Evolutionary conservation across 2,329 filamentous ascomycete species (phyloP).

Genomic region (Penicillium vulpinum): DNA sequence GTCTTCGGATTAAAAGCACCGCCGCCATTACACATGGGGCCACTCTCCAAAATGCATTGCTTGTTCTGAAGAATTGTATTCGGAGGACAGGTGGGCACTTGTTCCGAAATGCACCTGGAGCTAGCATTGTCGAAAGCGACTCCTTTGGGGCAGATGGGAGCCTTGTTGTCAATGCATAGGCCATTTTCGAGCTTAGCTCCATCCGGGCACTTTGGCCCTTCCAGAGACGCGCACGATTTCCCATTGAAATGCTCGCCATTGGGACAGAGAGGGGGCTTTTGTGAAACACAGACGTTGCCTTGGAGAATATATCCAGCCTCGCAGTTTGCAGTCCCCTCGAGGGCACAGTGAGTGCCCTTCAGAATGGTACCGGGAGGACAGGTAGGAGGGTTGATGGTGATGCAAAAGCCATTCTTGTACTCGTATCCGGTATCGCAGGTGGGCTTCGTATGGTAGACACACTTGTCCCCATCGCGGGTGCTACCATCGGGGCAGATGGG

Average conservation of each 20-base stretch:
- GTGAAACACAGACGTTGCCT: not conserved
- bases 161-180: not conserved
- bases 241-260: conserved; percentile 5
- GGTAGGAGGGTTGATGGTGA: not conserved
- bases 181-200: not conserved
- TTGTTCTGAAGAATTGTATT: not conserved
- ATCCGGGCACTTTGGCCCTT: not conserved
- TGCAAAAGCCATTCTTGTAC: not conserved
- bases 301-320: conserved; percentile 1
- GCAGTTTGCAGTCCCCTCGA: not conserved
- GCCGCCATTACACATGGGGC: not conserved
- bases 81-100: not conserved
- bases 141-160: not conserved
- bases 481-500: conserved; percentile 4
- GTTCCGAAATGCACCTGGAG: not conserved
- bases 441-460: not conserved
- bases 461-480: not conserved
- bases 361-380: not conserved
- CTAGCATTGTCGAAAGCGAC: not conserved
- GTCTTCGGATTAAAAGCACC: not conserved
- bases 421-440: not conserved
- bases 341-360: not conserved
- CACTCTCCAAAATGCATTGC: not conserved
- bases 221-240: not conserved
- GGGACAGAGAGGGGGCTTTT: conserved; percentile 1